phyloP scores from a whole-genome alignment of 2,329 filamentous ascomycete genomes.

The Periconia sp. region DNA sequence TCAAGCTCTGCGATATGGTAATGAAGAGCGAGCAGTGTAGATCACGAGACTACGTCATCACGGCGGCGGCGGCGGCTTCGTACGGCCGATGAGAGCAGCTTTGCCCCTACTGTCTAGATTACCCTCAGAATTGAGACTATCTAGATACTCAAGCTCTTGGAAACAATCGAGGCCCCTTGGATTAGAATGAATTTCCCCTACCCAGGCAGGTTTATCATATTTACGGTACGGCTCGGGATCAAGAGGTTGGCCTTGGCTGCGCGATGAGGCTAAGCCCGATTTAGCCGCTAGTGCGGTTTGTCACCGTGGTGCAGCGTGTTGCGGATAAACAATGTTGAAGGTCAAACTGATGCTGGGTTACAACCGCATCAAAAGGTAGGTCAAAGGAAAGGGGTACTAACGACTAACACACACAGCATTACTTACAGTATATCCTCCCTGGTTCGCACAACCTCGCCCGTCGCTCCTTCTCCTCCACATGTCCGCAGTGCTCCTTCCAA shows the following conservation, averaged over 20 bases:
- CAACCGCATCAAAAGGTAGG: constrained; percentile 12
- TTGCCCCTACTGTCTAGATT: no score
- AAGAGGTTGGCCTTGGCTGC: not conserved
- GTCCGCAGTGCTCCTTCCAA: constrained; percentile 24
- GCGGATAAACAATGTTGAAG: constrained; percentile 14
- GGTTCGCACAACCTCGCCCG: constrained; percentile 2
- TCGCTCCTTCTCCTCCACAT: constrained; percentile 22
- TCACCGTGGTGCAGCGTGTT: not conserved
- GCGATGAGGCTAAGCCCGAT: constrained; percentile 2
- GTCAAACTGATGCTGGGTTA: constrained; percentile 24
- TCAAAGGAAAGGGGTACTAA: constrained; percentile 17
- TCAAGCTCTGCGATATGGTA: no score
- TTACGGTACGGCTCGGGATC: no score
- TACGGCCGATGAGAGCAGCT: no score
- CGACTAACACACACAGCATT: constrained; percentile 18
- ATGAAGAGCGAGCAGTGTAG: no score
- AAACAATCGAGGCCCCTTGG: no score
- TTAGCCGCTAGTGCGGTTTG: constrained; percentile 1
- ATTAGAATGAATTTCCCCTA: no score
- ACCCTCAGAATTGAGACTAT: no score
- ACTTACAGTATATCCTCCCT: not conserved
- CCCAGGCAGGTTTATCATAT: no score
- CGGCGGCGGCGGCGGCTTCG: no score
- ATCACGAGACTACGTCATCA: no score
- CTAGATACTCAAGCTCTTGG: no score